Evolutionary conservation across 768 basidiomycete genomes (phyloP), one percentile per base, ranked within the genome.

Genomic region (Hericium rajendrae): DNA sequence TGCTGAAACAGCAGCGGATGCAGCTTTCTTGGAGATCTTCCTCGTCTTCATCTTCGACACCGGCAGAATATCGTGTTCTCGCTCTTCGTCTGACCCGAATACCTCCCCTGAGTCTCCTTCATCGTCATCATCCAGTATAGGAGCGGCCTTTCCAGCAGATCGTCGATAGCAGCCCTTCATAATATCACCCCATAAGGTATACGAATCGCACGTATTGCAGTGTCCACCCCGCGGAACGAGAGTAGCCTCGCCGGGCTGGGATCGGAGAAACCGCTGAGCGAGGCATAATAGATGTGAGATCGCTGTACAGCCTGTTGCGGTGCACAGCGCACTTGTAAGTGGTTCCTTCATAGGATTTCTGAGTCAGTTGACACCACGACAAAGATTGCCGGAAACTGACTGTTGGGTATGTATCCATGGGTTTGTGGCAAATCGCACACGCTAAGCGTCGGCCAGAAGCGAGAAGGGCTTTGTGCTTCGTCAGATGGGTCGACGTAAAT

Each of bases 151-250:
- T 6, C 74, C 73, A 16, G 69, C 60, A 22, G 67, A 68, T 26
- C 84, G 75, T 16, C 84, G 74, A 65, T 81, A 84, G 62, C 77
- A 81, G 2, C 83, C 85, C 13, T 79, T 76, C 28, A 87, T 69
- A 20, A 88, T 67, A 62, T 88, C 85, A 5, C 86, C 86, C 86
- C 85, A 88, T 0, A 88, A 73, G 4, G 73, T 74, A 62, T 85
- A 87, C 0, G 70, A 66, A 4, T 65, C 59, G 60, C 86, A 88
- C 2, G 72, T 70, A 12, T 61, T 67, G 63, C 86, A 88, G 22
- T 68, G 62, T 6, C 86, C 86, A 6, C 85, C 85, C 41, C 86
- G 76, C 4, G 86, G 85, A 43, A 87, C 68, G 51, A 86, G 64
- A 13, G 64, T 63, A 6, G 66, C 59, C 20, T 61, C 58, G 26